These are phyloP conservation scores for Populus tremula DNA, from an alignment of 345 rosid genomes.

Conservation along the genomic window DNA sequence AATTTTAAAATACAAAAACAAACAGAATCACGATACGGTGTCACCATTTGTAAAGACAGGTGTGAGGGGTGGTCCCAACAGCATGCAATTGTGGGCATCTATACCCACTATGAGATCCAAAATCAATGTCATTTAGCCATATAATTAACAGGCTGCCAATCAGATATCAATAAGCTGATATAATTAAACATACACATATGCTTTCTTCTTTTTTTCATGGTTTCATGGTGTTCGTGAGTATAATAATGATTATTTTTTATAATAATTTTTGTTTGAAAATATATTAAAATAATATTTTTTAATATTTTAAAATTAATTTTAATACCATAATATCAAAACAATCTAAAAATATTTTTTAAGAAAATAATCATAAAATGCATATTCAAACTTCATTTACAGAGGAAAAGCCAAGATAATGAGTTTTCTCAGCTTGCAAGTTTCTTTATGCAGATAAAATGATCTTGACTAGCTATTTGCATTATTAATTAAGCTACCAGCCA, in stretches of 20 bases:
- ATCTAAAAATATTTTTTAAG: no score
- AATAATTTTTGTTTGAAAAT: no score
- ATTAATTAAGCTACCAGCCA: neutral
- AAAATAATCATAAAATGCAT: no score
- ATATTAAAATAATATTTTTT: no score
- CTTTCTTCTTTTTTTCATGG: no score
- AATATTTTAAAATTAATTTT: no score
- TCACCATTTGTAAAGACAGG: neutral
- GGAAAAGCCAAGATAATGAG: neutral
- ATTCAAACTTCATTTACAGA: neutral
- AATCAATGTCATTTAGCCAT: neutral
- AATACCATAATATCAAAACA: no score
- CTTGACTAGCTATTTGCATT: neutral
- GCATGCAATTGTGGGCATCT: neutral
- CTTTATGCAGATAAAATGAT: neutral
- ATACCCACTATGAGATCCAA: neutral
- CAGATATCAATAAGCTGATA: neutral
- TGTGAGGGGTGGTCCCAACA: neutral
- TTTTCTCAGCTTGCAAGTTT: neutral
- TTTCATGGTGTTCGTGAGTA: no score
- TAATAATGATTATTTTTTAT: no score
- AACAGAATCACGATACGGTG: neutral
- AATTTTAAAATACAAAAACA: no score
- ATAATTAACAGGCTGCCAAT: neutral
- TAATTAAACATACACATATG: neutral